Percentiles rank a stretch among this genome's conserved stretches.
phyloP scores from a whole-genome alignment of 768 basidiomycete genomes.

The Boletus edulis region DNA sequence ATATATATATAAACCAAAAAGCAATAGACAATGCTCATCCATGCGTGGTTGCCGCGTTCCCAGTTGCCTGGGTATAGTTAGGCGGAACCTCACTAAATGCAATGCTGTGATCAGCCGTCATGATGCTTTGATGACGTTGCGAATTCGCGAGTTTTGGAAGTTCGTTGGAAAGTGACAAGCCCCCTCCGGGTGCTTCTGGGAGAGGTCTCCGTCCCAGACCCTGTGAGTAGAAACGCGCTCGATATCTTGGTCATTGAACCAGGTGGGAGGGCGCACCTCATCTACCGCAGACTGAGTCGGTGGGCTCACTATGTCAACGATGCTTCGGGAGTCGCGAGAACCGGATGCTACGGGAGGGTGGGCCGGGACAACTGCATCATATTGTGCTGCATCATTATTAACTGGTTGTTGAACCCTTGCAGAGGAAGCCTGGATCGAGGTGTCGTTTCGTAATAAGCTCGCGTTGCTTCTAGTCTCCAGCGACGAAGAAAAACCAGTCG shows the following conservation, averaged over 20 bases:
- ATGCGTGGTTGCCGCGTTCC: neutral
- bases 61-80: conserved; percentile 21
- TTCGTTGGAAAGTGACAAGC: conserved; percentile 13
- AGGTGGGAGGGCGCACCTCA: conserved; percentile 13
- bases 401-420: conserved; percentile 7
- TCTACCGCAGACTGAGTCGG: conserved; percentile 5
- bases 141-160: conserved; percentile 8
- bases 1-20: too few relatives aligned
- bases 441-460: conserved; percentile 9
- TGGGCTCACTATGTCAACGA: neutral
- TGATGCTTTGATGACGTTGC: conserved; percentile 1
- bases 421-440: neutral
- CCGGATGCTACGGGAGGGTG: neutral
- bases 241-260: neutral
- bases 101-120: conserved; percentile 1
- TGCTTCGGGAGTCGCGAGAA: conserved; percentile 14
- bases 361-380: neutral
- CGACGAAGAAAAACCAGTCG: conserved; percentile 21
- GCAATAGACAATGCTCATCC: neutral
- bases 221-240: conserved; percentile 3
- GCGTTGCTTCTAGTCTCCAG: conserved; percentile 16
- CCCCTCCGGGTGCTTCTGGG: conserved; percentile 21
- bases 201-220: conserved; percentile 16
- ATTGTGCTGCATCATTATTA: neutral
- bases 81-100: conserved; percentile 19